Evolutionary conservation across 148 eudicot genomes (phyloP).

Genomic region (Amaranthus cruentus): DNA sequence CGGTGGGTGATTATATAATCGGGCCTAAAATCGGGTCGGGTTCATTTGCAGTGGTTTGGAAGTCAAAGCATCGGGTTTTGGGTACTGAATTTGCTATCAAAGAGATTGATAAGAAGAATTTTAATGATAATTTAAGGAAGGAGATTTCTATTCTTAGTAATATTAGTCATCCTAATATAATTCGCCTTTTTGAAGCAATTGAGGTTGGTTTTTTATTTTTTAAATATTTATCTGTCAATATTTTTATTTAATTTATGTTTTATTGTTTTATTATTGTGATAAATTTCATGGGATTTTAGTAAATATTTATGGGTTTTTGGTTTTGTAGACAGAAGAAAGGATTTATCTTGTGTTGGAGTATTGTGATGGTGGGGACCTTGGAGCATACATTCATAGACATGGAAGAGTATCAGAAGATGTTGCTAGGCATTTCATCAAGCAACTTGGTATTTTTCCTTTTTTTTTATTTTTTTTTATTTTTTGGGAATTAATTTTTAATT

Average conservation of each 20-base stretch:
- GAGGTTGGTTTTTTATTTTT: constrained; percentile 28
- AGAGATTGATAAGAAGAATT: constrained; percentile 54
- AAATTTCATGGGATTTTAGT: neutral
- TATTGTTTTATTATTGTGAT: neutral
- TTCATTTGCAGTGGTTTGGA: constrained; percentile 55
- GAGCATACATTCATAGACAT: constrained; percentile 42
- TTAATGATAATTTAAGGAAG: constrained; percentile 44
- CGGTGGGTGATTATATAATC: constrained; percentile 41
- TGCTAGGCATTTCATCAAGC: constrained; percentile 53
- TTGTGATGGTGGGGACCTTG: constrained; percentile 53
- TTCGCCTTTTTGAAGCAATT: constrained; percentile 47
- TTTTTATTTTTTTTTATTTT: neutral
- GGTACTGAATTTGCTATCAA: constrained; percentile 46
- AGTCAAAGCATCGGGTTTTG: constrained; percentile 35
- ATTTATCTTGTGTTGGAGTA: constrained; percentile 52
- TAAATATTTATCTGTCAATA: neutral
- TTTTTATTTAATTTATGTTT: neutral
- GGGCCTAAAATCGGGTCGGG: constrained; percentile 50
- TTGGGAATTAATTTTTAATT: neutral
- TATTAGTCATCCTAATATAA: constrained; percentile 45
- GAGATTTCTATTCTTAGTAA: constrained; percentile 47
- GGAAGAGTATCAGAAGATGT: constrained; percentile 47
- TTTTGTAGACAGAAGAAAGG: constrained; percentile 39
- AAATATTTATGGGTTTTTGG: neutral
- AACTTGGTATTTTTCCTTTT: constrained; percentile 32